Percentiles rank a stretch among this genome's conserved stretches.
Conservation (phyloP, 2,329 filamentous ascomycete species). For the Phoma sp. region DNA sequence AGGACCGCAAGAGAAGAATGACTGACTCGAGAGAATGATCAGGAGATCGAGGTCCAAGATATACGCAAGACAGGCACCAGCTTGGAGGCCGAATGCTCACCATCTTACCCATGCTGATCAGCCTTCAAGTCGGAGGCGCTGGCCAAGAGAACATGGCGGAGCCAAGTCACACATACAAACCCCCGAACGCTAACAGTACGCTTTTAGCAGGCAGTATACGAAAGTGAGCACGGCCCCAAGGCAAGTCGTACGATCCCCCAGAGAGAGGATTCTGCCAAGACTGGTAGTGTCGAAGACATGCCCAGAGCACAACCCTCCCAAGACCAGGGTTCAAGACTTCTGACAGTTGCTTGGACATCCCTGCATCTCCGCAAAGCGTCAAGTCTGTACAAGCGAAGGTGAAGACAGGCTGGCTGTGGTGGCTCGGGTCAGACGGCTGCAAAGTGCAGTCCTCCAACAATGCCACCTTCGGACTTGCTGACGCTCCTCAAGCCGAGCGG, state of each 20-base stretch:
- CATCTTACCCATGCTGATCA: slow-evolving; percentile 9
- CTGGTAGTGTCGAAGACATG: slow-evolving; percentile 2
- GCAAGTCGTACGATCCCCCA: slow-evolving; percentile 13
- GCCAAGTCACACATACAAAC: slow-evolving; percentile 38
- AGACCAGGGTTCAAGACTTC: slow-evolving; percentile 14
- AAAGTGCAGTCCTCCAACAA: slow-evolving; percentile 4
- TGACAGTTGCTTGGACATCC: slow-evolving; percentile 19
- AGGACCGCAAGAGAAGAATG: slow-evolving; percentile 11
- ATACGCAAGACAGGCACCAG: slow-evolving; percentile 11
- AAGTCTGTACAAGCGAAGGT: slow-evolving; percentile 5
- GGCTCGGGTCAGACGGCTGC: slow-evolving; percentile 4
- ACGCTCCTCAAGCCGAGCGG: background rate
- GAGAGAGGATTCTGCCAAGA: slow-evolving; percentile 24
- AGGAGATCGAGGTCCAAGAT: slow-evolving; percentile 21
- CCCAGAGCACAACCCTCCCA: slow-evolving; percentile 4
- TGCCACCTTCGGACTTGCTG: slow-evolving; percentile 1
- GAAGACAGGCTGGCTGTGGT: background rate
- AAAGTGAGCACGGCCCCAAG: slow-evolving; percentile 1
- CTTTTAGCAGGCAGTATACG: slow-evolving; percentile 20
- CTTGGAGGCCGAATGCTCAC: slow-evolving; percentile 8
- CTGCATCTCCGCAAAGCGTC: slow-evolving; percentile 6
- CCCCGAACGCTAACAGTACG: slow-evolving; percentile 7
- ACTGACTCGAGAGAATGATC: slow-evolving; percentile 4
- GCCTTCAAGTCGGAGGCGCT: slow-evolving; percentile 18
- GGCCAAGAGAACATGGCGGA: slow-evolving; percentile 26